Evolutionary conservation across 2,329 filamentous ascomycete species (phyloP).

Genomic region (Pyrenophora teres): DNA sequence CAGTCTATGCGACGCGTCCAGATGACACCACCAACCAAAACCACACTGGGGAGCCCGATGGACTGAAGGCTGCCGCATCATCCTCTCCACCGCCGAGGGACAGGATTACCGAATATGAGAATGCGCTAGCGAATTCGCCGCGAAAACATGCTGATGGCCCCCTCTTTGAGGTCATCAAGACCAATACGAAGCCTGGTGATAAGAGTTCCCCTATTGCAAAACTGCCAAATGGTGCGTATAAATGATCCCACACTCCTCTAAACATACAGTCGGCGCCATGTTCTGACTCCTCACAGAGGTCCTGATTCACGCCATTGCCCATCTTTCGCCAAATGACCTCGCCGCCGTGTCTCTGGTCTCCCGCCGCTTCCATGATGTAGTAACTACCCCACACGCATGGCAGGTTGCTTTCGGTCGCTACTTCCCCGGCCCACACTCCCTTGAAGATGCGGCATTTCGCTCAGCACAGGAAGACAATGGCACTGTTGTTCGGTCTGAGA

Average conservation of each 20-base stretch:
- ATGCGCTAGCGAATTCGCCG: slow-evolving; percentile 47
- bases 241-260: background rate
- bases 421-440: slow-evolving; percentile 75
- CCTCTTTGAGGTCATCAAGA: slow-evolving; percentile 59
- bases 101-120: slow-evolving; percentile 62
- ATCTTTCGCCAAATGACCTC: slow-evolving; percentile 84
- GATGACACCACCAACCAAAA: slow-evolving; percentile 15
- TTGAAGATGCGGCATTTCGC: slow-evolving; percentile 49
- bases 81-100: slow-evolving; percentile 48
- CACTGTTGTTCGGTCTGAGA: slow-evolving; percentile 67
- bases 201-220: slow-evolving; percentile 57
- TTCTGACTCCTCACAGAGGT: slow-evolving; percentile 67
- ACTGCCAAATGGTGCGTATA: slow-evolving; percentile 78
- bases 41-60: slow-evolving; percentile 22
- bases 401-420: slow-evolving; percentile 87
- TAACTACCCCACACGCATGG: slow-evolving; percentile 93
- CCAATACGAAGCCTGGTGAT: slow-evolving; percentile 50
- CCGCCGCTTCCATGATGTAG: slow-evolving; percentile 80
- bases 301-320: slow-evolving; percentile 86
- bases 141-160: slow-evolving; percentile 50
- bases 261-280: background rate
- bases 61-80: slow-evolving; percentile 33
- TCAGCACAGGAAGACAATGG: slow-evolving; percentile 50
- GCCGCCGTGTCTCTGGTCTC: slow-evolving; percentile 83
- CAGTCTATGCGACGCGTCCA: slow-evolving; percentile 30